Evolutionary conservation across 2,329 filamentous ascomycete genomes (phyloP).

Genomic region (Periconia digitata): DNA sequence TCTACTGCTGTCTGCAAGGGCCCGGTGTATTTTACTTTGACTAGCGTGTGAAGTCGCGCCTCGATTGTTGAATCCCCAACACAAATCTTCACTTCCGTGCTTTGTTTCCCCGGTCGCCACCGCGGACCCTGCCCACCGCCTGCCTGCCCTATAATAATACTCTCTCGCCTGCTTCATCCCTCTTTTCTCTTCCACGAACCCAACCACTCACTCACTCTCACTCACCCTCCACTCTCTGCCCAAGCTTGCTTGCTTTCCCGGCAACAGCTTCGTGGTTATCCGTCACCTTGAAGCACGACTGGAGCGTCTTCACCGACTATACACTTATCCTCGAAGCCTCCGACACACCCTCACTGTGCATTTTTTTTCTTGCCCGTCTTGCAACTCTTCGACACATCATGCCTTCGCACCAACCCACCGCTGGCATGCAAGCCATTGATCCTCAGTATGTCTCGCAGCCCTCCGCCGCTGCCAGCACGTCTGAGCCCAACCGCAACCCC

Average conservation of each 20-base stretch:
- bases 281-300: slow-evolving; percentile 10
- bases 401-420: slow-evolving; percentile 55
- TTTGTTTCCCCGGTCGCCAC: background rate
- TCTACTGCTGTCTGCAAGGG: slow-evolving; percentile 32
- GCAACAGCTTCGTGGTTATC: slow-evolving; percentile 17
- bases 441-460: slow-evolving; percentile 51
- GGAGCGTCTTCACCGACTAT: slow-evolving; percentile 13
- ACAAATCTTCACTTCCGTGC: slow-evolving; percentile 11
- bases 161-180: slow-evolving; percentile 19
- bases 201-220: background rate
- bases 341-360: background rate
- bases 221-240: background rate
- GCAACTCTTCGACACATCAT: slow-evolving; percentile 36
- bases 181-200: too few species aligned
- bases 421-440: slow-evolving; percentile 52
- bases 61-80: slow-evolving; percentile 28
- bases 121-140: slow-evolving; percentile 24
- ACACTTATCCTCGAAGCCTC: slow-evolving; percentile 4
- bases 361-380: slow-evolving; percentile 1
- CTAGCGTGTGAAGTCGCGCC: slow-evolving; percentile 21
- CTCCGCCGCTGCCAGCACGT: slow-evolving; percentile 50
- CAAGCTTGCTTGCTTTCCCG: background rate
- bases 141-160: slow-evolving; percentile 7
- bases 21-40: slow-evolving; percentile 26
- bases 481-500: slow-evolving; percentile 55